These are phyloP conservation scores for Orbilia javanica DNA, from an alignment of 2,329 filamentous ascomycete genomes.

Conservation along the genomic window DNA sequence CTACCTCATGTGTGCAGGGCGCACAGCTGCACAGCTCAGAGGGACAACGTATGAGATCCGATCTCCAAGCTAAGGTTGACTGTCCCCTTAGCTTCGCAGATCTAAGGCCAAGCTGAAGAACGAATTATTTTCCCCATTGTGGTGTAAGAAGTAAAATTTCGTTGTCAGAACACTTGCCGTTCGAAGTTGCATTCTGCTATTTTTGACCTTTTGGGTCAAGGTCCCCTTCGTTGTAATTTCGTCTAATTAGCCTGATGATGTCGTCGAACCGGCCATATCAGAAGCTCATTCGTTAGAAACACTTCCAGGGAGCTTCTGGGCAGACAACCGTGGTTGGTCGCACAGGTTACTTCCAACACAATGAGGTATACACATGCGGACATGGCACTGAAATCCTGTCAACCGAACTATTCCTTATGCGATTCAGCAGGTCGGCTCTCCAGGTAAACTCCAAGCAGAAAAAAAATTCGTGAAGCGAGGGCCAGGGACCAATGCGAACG, in stretches of 20 bases:
- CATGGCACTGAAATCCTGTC: constrained; percentile 34
- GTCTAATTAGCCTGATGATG: constrained; percentile 58
- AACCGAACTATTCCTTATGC: background rate
- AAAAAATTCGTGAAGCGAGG: constrained; percentile 33
- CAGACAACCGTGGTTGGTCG: constrained; percentile 23
- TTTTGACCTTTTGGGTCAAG: constrained; percentile 36
- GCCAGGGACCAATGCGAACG: background rate
- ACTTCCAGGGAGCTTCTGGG: constrained; percentile 36
- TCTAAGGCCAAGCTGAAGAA: constrained; percentile 22
- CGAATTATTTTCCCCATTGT: background rate
- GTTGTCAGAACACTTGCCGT: constrained; percentile 9
- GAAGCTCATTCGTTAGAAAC: constrained; percentile 52
- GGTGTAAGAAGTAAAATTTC: constrained; percentile 18
- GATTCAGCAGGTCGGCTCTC: constrained; percentile 18
- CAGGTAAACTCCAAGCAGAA: constrained; percentile 26
- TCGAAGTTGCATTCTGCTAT: constrained; percentile 51
- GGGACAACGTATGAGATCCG: constrained; percentile 1
- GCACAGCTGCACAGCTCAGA: constrained; percentile 1
- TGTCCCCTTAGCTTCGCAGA: constrained; percentile 31
- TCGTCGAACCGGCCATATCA: constrained; percentile 26
- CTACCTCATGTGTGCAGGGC: constrained; percentile 35
- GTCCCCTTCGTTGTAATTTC: constrained; percentile 41
- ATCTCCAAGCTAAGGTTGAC: constrained; percentile 11
- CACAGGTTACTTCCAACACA: constrained; percentile 38
- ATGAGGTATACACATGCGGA: constrained; percentile 38